Evolutionary conservation across 495 filamentous ascomycete species (phyloP), one percentile per base, ranked within the genome.

Genomic region (Hypoxylon crocopeplum): DNA sequence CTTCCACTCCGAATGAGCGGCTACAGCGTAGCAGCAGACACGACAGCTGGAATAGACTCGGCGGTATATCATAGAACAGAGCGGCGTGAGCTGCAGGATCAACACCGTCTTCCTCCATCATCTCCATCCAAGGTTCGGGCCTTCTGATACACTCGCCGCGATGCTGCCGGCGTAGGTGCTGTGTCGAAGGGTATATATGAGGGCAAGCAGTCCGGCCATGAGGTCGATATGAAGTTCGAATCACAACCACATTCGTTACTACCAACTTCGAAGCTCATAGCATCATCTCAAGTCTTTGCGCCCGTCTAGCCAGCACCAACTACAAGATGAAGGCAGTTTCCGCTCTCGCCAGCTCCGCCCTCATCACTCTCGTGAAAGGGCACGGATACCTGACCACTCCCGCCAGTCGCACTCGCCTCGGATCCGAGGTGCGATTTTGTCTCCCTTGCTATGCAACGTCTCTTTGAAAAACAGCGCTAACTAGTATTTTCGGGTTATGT

Each of bases 381-480:
- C 80, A 82, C 55, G 79, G 79, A 7, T 82, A 82, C 39, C 40
- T 81, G 24, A 79, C 74, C 5, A 72, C 68, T 7, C 79, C 79
- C 0, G 65, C 56, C 2, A 82, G 79, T 46, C 77, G 79, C 11
- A 80, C 78, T 3, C 69, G 75, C 12, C 73, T 81, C 5, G 79
- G 78, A 25, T 49, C 68, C 12, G 77, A 82, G 73, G 79, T 81
- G 49, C 34, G 68, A 29, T 4, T 17, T 30, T 22, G 48, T 16
- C 7, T 27, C 10, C 2, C 32, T 17, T 19, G 5, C 25, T 21
- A n/a, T 24, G 32, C 50, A 45, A 29, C 25, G 36, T 48, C 22
- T 11, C 37, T 38, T 11, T 21, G 27, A 11, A 17, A 25, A 27
- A 13, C 53, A 49, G 48, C 15, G 22, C 49, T 47, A 30, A 56